Percentiles rank a stretch among this genome's conserved stretches.
Conservation (phyloP, 1,284 basidiomycete genomes). For the Blastosporella zonata region DNA sequence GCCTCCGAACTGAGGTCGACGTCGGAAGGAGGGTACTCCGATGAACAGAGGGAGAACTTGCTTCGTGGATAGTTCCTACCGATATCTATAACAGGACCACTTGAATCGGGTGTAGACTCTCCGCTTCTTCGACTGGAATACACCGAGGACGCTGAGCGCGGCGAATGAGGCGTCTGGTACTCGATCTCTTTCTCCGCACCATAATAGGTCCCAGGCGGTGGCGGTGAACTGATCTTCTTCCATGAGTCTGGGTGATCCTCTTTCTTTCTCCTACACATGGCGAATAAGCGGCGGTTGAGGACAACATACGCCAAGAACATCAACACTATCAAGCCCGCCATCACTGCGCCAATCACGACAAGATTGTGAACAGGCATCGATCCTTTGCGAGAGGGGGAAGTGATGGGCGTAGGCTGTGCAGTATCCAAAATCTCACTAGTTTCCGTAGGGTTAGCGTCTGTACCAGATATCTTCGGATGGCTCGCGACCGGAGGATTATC, state of each 20-base stretch:
- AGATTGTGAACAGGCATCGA: constrained; percentile 15
- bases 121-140: constrained; percentile 7
- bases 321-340: constrained; percentile 17
- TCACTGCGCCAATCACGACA: constrained; percentile 15
- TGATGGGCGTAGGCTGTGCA: background rate
- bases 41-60: constrained; percentile 30
- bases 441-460: background rate
- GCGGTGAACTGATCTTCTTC: constrained; percentile 16
- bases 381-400: background rate
- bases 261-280: constrained; percentile 10
- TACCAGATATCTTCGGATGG: background rate
- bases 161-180: constrained; percentile 4
- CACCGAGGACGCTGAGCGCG: constrained; percentile 11
- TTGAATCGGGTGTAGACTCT: background rate
- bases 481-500: background rate
- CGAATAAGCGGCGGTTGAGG: constrained; percentile 11
- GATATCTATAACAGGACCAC: constrained; percentile 23
- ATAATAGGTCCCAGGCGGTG: constrained; percentile 6
- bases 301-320: constrained; percentile 16
- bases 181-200: constrained; percentile 14
- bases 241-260: constrained; percentile 5
- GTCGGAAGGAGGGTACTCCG: constrained; percentile 26
- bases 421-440: background rate
- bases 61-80: constrained; percentile 25
- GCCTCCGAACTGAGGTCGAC: constrained; percentile 14